Evolutionary conservation across 441 rosid genomes (phyloP).

Genomic region (Populus hybrid): DNA sequence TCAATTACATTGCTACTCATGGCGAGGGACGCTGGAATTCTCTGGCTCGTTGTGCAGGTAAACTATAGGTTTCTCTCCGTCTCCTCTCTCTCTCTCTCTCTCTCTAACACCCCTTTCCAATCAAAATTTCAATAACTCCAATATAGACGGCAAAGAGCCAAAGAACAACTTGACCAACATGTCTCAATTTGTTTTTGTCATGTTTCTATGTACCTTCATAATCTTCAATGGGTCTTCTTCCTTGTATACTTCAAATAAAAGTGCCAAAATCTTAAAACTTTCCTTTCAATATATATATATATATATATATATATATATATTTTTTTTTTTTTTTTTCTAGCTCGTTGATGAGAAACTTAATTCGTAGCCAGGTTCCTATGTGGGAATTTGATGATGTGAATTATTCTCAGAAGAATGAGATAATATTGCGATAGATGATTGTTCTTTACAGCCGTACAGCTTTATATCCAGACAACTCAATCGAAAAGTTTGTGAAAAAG

Average conservation of each 20-base stretch:
- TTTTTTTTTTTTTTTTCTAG: no score
- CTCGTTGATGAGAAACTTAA: background rate
- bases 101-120: background rate
- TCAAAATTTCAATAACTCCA: background rate
- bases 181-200: slow-evolving; percentile 23
- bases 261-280: background rate
- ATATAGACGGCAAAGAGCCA: slow-evolving; percentile 15
- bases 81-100: no score
- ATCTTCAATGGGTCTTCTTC: background rate
- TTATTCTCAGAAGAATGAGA: background rate
- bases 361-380: background rate
- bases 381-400: background rate
- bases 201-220: slow-evolving; percentile 25
- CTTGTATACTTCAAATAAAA: background rate
- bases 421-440: background rate
- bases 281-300: background rate
- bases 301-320: no score
- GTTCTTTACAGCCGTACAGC: background rate
- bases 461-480: background rate
- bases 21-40: slow-evolving; percentile 80
- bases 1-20: slow-evolving; percentile 45
- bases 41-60: slow-evolving; percentile 59
- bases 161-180: slow-evolving; percentile 25
- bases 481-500: slow-evolving; percentile 13
- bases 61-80: no score